Percentiles rank a stretch among this genome's conserved stretches.
phyloP scores from a whole-genome alignment of 768 basidiomycete genomes.

The Goffeauzyma gilvescens region DNA sequence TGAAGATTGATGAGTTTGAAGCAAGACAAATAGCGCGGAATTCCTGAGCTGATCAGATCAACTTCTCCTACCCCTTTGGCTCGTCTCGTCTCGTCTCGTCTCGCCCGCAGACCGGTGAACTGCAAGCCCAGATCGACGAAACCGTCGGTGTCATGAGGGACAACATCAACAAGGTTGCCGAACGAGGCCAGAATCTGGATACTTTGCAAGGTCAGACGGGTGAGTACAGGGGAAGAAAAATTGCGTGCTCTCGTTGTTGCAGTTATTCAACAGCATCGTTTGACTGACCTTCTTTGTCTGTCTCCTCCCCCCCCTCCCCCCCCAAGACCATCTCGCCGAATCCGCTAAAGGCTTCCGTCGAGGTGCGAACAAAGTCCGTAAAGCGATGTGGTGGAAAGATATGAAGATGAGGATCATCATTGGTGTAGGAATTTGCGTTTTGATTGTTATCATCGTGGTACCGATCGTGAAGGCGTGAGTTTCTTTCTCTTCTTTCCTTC shows the following conservation, averaged over 20 bases:
- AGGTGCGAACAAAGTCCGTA: conserved; percentile 91
- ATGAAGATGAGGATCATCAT: conserved; percentile 92
- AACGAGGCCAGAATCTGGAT: conserved; percentile 83
- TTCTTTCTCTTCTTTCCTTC: too few species aligned
- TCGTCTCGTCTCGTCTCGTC: background rate
- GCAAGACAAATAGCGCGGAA: background rate
- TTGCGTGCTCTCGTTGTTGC: background rate
- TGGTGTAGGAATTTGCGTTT: conserved; percentile 65
- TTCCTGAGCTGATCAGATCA: background rate
- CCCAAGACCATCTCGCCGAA: conserved; percentile 93
- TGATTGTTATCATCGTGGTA: conserved; percentile 88
- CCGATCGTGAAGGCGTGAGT: conserved; percentile 67
- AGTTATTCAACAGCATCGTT: too few species aligned
- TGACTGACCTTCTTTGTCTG: too few species aligned
- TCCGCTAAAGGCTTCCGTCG: conserved; percentile 98
- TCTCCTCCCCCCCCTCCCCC: too few species aligned
- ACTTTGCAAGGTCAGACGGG: conserved; percentile 96
- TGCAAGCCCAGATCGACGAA: conserved; percentile 84
- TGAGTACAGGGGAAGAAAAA: too few species aligned
- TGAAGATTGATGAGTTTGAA: too few species aligned
- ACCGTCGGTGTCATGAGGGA: conserved; percentile 96
- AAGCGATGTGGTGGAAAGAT: conserved; percentile 81
- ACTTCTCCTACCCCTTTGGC: background rate
- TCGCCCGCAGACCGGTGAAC: conserved; percentile 57
- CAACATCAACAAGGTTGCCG: conserved; percentile 65